Evolutionary conservation across 148 eudicot species (phyloP).

Genomic region (Suaeda aralocaspica): DNA sequence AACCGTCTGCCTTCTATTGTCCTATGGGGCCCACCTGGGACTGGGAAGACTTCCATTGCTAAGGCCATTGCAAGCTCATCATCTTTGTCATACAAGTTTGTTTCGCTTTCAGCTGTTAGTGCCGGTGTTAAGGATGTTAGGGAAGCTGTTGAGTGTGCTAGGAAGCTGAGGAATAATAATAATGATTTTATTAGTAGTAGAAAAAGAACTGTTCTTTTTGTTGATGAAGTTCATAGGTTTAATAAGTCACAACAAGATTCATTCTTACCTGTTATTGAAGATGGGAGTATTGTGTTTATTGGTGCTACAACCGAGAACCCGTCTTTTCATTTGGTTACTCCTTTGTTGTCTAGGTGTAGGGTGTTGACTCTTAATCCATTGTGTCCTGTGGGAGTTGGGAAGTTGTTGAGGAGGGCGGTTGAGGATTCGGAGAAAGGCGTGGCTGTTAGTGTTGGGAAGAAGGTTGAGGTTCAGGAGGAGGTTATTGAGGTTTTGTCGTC

Average conservation of each 20-base stretch:
- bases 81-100: slow-evolving; percentile 42
- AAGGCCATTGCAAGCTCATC: slow-evolving; percentile 43
- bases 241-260: slow-evolving; percentile 86
- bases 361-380: slow-evolving; percentile 61
- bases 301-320: slow-evolving; percentile 97
- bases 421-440: slow-evolving; percentile 47
- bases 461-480: slow-evolving; percentile 41
- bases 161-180: slow-evolving; percentile 26
- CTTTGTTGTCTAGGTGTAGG: slow-evolving; percentile 73
- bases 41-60: slow-evolving; percentile 89
- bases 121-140: slow-evolving; percentile 85
- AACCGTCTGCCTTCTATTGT: slow-evolving; percentile 61
- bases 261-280: slow-evolving; percentile 87
- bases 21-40: slow-evolving; percentile 97
- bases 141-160: slow-evolving; percentile 66
- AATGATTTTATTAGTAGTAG: slow-evolving; percentile 10
- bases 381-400: slow-evolving; percentile 28
- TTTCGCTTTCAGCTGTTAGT: slow-evolving; percentile 60
- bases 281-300: slow-evolving; percentile 76
- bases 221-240: slow-evolving; percentile 91
- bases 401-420: slow-evolving; percentile 48
- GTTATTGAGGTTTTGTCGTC: slow-evolving; percentile 46
- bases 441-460: slow-evolving; percentile 28
- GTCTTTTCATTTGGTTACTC: slow-evolving; percentile 81
- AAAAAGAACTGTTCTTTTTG: slow-evolving; percentile 66